phyloP scores from a whole-genome alignment of 2,329 filamentous ascomycete genomes.

The Fusarium sp. region DNA sequence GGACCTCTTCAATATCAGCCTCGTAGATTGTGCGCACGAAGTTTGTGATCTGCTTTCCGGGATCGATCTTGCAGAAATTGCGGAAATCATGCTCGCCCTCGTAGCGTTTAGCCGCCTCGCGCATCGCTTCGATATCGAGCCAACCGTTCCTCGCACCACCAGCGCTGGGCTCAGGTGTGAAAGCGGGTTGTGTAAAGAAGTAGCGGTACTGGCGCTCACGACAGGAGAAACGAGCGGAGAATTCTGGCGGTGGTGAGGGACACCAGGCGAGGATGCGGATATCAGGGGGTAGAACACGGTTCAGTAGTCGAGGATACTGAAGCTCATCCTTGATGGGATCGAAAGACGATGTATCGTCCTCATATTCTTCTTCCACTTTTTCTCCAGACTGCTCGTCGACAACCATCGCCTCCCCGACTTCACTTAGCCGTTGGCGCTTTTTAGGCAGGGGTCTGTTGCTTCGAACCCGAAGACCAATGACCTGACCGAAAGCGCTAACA shows the following conservation, averaged over 20 bases:
- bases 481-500: constrained; percentile 97
- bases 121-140: constrained; percentile 91
- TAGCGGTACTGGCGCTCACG: constrained; percentile 92
- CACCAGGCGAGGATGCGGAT: constrained; percentile 96
- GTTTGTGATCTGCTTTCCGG: constrained; percentile 87
- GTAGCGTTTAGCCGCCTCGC: constrained; percentile 79
- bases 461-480: constrained; percentile 84
- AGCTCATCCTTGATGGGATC: constrained; percentile 84
- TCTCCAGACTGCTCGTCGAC: constrained; percentile 31
- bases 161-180: constrained; percentile 66
- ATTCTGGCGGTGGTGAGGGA: constrained; percentile 79
- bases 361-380: constrained; percentile 26
- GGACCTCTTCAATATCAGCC: constrained; percentile 79
- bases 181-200: constrained; percentile 96
- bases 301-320: constrained; percentile 84
- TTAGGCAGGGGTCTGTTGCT: constrained; percentile 75
- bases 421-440: constrained; percentile 38
- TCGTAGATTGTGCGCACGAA: constrained; percentile 84
- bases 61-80: constrained; percentile 96
- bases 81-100: constrained; percentile 92
- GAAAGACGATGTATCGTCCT: constrained; percentile 50
- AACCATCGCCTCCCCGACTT: constrained; percentile 39
- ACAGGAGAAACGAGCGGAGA: constrained; percentile 93
- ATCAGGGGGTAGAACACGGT: constrained; percentile 87
- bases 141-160: constrained; percentile 71